Base-by-base conservation (phyloP, 345 rosid species). In the Eucalyptus curtisii region DNA sequence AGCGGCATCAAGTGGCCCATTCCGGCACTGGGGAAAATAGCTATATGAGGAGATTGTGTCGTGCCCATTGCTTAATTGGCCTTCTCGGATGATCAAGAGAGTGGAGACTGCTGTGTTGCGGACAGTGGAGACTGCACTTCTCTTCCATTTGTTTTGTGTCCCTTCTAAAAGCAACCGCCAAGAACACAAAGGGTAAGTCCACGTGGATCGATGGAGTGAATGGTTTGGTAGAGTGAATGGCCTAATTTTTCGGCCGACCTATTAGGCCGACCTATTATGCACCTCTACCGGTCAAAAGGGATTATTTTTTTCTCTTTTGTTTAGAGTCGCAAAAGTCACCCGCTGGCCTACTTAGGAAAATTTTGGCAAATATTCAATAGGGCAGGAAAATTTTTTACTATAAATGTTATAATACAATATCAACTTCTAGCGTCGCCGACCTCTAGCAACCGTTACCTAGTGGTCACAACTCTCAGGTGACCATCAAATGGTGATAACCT, bases 1-100 rank as follows among this genome's bases (percentile, higher is more conserved):
- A 91, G 91, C 5, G 93, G 94, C 25, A 86, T 93, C 49, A 92
- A 79, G 68, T 94, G 95, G 44, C 95, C 95, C 90, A 91, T 91
- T 17, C 96, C 94, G 24, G 93, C 91, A 22, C 89, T 87, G 11
- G 93, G 92, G 47, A 94, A 86, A 82, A 93, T 89, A 61, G 91
- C 94, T 19, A 93, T 86, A 80, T 91, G 94, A 61, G 90, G 90
- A 31, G 61, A 4, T 45, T 59, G 82, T 9, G 9, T 80, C 49
- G 24, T 37, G 89, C 3, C 6, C 68, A 59, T 59, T 59, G 31
- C 68, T 27, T 12, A 59, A 59, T 59, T 59, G 68, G 68, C 31
- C 68, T 59, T 59, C 68, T 59, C 15, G 31, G 68, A 59, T 59
- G 31, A 59, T 59, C 68, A 59, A 59, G n/a, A 59, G 68, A 11